Evolutionary conservation across 345 rosid genomes (phyloP).

Genomic region (Pseudoturritis turrita): DNA sequence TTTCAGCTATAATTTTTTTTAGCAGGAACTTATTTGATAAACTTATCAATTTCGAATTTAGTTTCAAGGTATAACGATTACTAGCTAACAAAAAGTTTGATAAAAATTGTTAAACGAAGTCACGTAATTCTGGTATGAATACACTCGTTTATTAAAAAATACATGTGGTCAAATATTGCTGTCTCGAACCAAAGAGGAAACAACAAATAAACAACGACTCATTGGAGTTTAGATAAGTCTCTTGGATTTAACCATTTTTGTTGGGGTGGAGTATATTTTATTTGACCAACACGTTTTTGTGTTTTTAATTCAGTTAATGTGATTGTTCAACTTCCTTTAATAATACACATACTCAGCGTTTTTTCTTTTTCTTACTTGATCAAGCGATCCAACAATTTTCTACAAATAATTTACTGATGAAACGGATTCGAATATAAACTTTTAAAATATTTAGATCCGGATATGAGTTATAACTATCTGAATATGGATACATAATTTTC

Average conservation of each 20-base stretch:
- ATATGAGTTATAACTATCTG: too few species aligned
- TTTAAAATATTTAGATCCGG: too few species aligned
- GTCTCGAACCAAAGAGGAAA: neutral
- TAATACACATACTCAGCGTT: too few species aligned
- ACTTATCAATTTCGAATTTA: neutral
- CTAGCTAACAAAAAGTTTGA: neutral
- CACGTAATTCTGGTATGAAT: neutral
- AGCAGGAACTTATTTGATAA: neutral
- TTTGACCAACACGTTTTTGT: slow-evolving; percentile 4
- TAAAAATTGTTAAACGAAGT: neutral
- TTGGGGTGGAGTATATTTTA: neutral
- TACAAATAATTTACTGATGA: too few species aligned
- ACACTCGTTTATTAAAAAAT: neutral
- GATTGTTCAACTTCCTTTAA: neutral
- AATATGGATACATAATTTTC: too few species aligned
- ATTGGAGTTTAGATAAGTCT: neutral
- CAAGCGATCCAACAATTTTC: too few species aligned
- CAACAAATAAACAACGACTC: neutral
- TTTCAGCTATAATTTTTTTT: too few species aligned
- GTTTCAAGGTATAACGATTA: neutral
- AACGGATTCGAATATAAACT: too few species aligned
- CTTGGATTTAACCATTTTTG: neutral
- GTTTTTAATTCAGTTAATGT: neutral
- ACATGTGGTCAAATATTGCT: slow-evolving; percentile 12
- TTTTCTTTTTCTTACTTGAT: too few species aligned